Evolutionary conservation across 2,329 filamentous ascomycete genomes (phyloP), one percentile per base, ranked within the genome.

Genomic region (Capronia coronata): DNA sequence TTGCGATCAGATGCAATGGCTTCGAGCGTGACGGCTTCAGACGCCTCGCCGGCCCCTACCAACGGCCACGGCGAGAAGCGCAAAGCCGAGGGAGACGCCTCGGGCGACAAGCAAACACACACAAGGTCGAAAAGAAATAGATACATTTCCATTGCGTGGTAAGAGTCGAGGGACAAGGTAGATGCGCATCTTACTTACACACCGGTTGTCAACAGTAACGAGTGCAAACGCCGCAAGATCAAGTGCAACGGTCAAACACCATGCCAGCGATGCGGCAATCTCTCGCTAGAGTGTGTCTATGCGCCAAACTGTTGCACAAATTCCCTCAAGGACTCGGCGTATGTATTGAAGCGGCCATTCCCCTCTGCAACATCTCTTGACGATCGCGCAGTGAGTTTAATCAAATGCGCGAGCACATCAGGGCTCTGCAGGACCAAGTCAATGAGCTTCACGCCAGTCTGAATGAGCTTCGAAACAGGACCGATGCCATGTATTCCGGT

Each of bases 281-380:
- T 83, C 48, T 75, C 72, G 50, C 71, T 83, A 51, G 79, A 82
- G 62, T 84, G 73, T 62, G 68, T 79, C 51, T 84, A 84, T 69
- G 77, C 79, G 52, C 79, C 80, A 3, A 84, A 83, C 62, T 83
- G 80, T 70, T 83, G 80, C 65, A 74, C 68, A 55, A 90, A 80
- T 71, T 88, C 80, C 67, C 89, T 95, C 75, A 93, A 91, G 67
- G 90, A 96, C 62, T 89, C 88, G 40, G 87, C 94, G 73, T 77
- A 66, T 52, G 73, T 64, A 18, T 19, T n/a, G 34, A 37, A 16
- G 4, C 27, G 37, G 10, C 18, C 29, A n/a, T n/a, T 27, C 16
- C 18, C 9, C 10, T n/a, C 4, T 30, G 16, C n/a, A 21, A 16
- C 25, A n/a, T 30, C 29, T 14, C 39, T 27, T 48, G 29, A 52